Conservation (phyloP, 352 stramenopile genomes). For the Phytophthora crassamura region DNA sequence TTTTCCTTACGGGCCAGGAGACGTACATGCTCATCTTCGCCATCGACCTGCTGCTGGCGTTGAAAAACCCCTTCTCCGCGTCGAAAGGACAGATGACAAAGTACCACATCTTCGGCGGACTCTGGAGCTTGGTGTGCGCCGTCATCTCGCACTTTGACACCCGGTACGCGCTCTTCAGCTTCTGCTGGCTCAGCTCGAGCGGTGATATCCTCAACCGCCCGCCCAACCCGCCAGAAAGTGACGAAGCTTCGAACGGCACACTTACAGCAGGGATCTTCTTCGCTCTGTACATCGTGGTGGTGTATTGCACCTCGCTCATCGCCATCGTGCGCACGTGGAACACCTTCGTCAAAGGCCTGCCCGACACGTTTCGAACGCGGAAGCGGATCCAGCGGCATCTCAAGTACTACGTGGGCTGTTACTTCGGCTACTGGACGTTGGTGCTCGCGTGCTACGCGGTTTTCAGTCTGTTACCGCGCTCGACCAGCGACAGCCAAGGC, state of each 20-base stretch:
- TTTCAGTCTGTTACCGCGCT: conserved; percentile 66
- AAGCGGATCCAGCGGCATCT: conserved; percentile 82
- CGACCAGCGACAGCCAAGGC: conserved; percentile 14
- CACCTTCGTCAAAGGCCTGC: conserved; percentile 77
- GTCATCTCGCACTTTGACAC: conserved; percentile 82
- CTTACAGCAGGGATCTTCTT: conserved; percentile 80
- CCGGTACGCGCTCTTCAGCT: conserved; percentile 78
- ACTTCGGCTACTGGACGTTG: conserved; percentile 87
- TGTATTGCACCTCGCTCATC: conserved; percentile 82
- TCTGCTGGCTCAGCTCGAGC: conserved; percentile 80
- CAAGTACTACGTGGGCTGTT: conserved; percentile 90
- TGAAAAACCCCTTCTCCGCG: conserved; percentile 89
- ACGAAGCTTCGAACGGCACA: conserved; percentile 42
- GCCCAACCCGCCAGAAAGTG: neutral
- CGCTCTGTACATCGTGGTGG: conserved; percentile 80
- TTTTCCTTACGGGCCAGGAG: conserved; percentile 85
- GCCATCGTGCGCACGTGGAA: conserved; percentile 83
- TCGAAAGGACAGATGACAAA: conserved; percentile 83
- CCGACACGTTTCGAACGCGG: conserved; percentile 77
- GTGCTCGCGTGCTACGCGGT: conserved; percentile 74
- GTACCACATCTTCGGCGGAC: conserved; percentile 75
- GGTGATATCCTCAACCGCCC: conserved; percentile 44
- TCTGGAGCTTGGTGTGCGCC: conserved; percentile 76
- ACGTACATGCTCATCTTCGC: conserved; percentile 92
- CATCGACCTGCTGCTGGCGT: conserved; percentile 79